Conservation (phyloP, 2,329 filamentous ascomycete species). For the Cucurbitaria berberidis region DNA sequence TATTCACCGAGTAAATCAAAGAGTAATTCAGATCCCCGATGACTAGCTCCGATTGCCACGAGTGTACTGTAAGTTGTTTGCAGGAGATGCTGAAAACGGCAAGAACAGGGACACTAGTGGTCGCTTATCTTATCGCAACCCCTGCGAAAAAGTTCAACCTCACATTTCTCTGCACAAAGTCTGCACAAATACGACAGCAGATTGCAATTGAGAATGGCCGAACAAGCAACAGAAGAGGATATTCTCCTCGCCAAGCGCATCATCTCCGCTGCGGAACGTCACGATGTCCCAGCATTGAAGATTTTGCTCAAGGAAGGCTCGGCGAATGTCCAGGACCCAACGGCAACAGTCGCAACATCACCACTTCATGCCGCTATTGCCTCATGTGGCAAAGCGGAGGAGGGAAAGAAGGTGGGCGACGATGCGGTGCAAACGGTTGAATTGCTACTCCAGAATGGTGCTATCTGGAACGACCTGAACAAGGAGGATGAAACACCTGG, state of each 20-base stretch:
- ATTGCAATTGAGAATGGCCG: constrained; percentile 33
- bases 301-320: constrained; percentile 46
- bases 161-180: constrained; percentile 15
- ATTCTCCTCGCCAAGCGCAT: constrained; percentile 47
- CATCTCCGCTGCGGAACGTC: constrained; percentile 44
- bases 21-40: too few species aligned
- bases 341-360: constrained; percentile 41
- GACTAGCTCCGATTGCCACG: too few species aligned
- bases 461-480: constrained; percentile 49
- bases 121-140: constrained; percentile 17
- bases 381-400: constrained; percentile 38
- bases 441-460: constrained; percentile 45
- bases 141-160: constrained; percentile 16
- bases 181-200: constrained; percentile 8
- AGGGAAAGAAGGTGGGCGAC: constrained; percentile 36
- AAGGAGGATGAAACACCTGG: constrained; percentile 48
- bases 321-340: constrained; percentile 47
- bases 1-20: too few species aligned
- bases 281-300: constrained; percentile 42
- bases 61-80: too few species aligned
- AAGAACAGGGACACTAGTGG: constrained; percentile 1
- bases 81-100: neutral
- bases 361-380: constrained; percentile 46
- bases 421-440: constrained; percentile 40
- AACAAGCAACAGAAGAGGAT: constrained; percentile 44